Base-by-base conservation (phyloP, 345 rosid genomes). In the Eucalyptus fibrosa region DNA sequence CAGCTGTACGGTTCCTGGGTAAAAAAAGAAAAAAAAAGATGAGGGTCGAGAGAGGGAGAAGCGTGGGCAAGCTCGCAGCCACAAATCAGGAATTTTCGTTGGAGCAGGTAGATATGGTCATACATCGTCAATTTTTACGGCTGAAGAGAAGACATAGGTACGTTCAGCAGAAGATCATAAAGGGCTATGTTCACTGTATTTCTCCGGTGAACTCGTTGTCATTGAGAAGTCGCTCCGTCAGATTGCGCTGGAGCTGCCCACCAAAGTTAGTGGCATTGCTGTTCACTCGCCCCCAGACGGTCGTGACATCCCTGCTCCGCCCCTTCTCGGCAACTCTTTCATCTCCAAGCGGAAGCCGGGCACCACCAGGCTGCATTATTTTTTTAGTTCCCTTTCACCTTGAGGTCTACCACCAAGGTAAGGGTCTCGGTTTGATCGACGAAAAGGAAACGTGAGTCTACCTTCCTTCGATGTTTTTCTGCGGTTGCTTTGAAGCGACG, bases 1-100 rank as follows among this genome's bases (percentile, higher is more conserved):
- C 0, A 14, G 17, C 51, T 50, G 0, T 50, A 50, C 3, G 17
- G 50, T 49, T 12, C 16, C 16, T 49, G 1, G 14, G 0, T 49
- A 49, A 13, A 49, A 47, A 1, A 11, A 3, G 11, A 11, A 47
- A 11, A 4, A 49, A 49, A 15, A 53, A 19, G 4, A 53, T 7
- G 1, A 18, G 12, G 56, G 5, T 53, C 59, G 10, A 53, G 26
- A 53, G 59, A 53, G 59, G 56, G 59, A 53, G 26, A 53, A 53
- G 59, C 59, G 11, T 19, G 62, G 30, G 62, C 14, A 56, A 56
- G 62, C 62, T 24, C 30, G 30, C 62, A 56, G 62, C 30, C 30
- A 56, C 30, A 56, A 1, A 56, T 56, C 30, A 56, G 30, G 30
- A 56, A 56, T 3, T 56, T 3, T 23, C 14, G 62, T 24, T 24